Evolutionary conservation across 345 rosid species (phyloP).

Genomic region (Clarkia xantiana): DNA sequence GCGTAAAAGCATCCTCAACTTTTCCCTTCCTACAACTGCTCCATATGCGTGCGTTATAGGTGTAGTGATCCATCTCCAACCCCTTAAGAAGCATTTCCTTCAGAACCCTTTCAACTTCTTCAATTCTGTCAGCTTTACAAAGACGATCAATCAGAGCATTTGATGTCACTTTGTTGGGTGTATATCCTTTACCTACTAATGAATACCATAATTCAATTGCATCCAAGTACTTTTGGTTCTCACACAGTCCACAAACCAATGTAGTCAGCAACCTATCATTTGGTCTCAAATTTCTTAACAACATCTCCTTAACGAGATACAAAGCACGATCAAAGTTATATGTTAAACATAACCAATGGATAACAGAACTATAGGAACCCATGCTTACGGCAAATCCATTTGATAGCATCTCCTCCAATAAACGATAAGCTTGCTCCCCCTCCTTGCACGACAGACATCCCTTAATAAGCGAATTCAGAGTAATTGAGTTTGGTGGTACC

Average conservation of each 20-base stretch:
- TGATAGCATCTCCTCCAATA: constrained; percentile 47
- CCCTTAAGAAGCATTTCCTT: constrained; percentile 37
- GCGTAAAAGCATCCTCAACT: constrained; percentile 37
- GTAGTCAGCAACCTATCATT: constrained; percentile 47
- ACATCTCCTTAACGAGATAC: constrained; percentile 35
- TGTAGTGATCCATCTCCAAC: constrained; percentile 33
- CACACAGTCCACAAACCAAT: constrained; percentile 47
- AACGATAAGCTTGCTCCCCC: constrained; percentile 35
- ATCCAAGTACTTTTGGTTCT: constrained; percentile 34
- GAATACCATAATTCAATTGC: constrained; percentile 52
- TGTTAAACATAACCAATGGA: constrained; percentile 32
- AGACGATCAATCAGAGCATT: constrained; percentile 74
- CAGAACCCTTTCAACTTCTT: constrained; percentile 39
- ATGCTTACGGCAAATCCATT: constrained; percentile 33
- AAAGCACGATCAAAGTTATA: constrained; percentile 44
- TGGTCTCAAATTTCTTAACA: constrained; percentile 49
- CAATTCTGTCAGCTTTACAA: constrained; percentile 40
- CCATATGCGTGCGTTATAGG: constrained; percentile 49
- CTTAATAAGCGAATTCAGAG: constrained; percentile 52
- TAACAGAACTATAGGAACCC: constrained; percentile 44
- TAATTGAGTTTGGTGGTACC: constrained; percentile 42
- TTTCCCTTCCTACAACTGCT: constrained; percentile 42
- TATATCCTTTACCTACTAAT: constrained; percentile 31
- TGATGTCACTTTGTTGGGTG: constrained; percentile 35
- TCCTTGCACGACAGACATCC: constrained; percentile 41